Base-by-base conservation (phyloP, 176 grass and related monocot genomes). In the Puccinellia tenuiflora region DNA sequence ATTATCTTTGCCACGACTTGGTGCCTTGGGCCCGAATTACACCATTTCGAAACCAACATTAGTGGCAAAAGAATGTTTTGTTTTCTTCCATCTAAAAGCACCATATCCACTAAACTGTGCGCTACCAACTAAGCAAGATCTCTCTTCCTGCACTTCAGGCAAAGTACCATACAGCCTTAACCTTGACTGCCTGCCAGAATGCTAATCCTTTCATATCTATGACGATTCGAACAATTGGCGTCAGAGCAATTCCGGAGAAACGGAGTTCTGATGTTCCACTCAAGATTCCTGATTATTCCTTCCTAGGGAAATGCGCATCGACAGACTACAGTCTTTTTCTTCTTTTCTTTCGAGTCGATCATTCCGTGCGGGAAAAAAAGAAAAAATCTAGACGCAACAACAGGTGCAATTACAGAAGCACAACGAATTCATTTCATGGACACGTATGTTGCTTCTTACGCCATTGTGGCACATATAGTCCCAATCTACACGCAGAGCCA, bases 101-200 rank as follows among this genome's bases (percentile, higher is more conserved):
- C 13, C 84, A 47, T 90, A 90, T 86, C 84, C 56, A 79, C 46
- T 66, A 30, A 59, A 66, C 55, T 46, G 62, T 79, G 66, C 29
- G 29, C n/a, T 64, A 63, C 15, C 9, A 55, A 73, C 0, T 86
- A 78, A 38, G 64, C 37, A 56, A 25, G 46, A 74, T 72, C 45
- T 86, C 45, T 15, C 48, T 31, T 17, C 7, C 42, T 39, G 56
- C 35, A 24, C 55, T 43, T 42, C 0, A 67, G 35, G 65, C 66
- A 73, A 90, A 73, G 54, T 18, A 34, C n/a, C 9, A 26, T 38
- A 37, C 25, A 26, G 6, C 12, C 34, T 33, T 21, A 84, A 47
- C 6, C 14, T 6, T 6, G 55, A 45, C 43, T 47, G 0, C 75
- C 28, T 26, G 35, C 2, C 66, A 26, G 28, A 79, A 79, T 84